Base-by-base conservation (phyloP, 139 green algal genomes). In the Picochlorum sp. region DNA sequence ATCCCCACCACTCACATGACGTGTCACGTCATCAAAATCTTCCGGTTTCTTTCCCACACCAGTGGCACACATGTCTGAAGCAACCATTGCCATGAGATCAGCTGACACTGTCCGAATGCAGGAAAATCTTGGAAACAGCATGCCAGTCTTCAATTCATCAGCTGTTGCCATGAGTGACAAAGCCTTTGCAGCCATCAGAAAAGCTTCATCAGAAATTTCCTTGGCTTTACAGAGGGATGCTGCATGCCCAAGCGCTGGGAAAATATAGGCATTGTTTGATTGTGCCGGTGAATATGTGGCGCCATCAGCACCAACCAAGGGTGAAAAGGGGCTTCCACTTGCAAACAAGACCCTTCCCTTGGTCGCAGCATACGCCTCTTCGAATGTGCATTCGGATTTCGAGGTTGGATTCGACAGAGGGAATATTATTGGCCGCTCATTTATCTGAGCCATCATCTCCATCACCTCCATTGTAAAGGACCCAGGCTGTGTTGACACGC, bases 341-440 rank as follows among this genome's bases (percentile, higher is more conserved):
- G 90, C 90, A 75, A 97, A 96, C 15, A 96, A 51, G 18, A 89
- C 82, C 16, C 68, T 66, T 38, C 80, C 86, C 23, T 74, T 37
- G 0, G 68, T 92, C 21, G 45, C 77, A 2, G 60, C 38, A 18
- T 89, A 65, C 6, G 80, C 88, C 28, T 90, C 74, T 68, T 86
- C 54, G 20, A 81, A 85, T 11, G 88, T 96, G 85, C 88, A 95
- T 83, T 97, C 90, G 8, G 83, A 70, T 60, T 88, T 85, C 45
- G 49, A 74, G 15, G 89, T 97, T 31, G 90, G 90, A 74, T 97
- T 97, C 67, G 80, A 91, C n/a, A 97, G 77, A 7, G 90, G 82
- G 68, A 97, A 90, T 58, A 97, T 87, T 67, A 97, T 74, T 23
- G 90, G 90, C 1, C 75, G 79, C 44, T 87, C 68, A 64, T 82